A percentile compares a stretch with the other conserved stretches of the same genome.
phyloP scores from a whole-genome alignment of 139 green algal species.

The Tetraselmis chui region DNA sequence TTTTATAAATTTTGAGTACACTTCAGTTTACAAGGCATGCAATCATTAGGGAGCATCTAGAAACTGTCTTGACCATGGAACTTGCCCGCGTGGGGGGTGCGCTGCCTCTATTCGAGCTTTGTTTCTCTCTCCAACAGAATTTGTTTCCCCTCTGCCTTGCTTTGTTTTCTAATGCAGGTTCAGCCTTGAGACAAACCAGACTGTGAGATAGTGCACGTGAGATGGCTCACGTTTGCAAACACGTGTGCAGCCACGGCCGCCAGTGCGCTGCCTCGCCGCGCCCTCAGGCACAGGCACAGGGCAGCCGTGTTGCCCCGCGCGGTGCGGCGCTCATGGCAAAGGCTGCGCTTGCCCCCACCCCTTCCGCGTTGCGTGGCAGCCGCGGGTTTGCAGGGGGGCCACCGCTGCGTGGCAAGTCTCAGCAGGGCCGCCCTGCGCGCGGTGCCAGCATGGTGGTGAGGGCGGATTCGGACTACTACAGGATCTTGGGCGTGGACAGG shows the following conservation, averaged over 20 bases:
- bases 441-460: constrained; percentile 39
- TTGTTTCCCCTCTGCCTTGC: too few species aligned
- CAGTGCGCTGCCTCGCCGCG: neutral
- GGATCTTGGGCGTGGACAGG: constrained; percentile 76
- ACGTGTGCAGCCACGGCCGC: neutral
- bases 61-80: too few species aligned
- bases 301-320: neutral
- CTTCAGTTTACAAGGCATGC: too few species aligned
- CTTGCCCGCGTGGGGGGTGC: too few species aligned
- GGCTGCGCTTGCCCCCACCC: neutral
- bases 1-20: too few species aligned
- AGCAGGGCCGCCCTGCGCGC: neutral
- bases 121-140: too few species aligned
- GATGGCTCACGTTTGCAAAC: neutral
- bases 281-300: neutral
- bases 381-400: neutral
- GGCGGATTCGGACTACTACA: constrained; percentile 75
- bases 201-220: too few species aligned
- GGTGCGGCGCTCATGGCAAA: neutral
- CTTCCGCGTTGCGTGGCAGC: neutral
- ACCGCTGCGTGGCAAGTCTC: neutral
- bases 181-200: too few species aligned
- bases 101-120: too few species aligned
- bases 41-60: too few species aligned
- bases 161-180: too few species aligned